Conservation (phyloP, 163 green algal species). For the Chlamydomonas reinhardtii region DNA sequence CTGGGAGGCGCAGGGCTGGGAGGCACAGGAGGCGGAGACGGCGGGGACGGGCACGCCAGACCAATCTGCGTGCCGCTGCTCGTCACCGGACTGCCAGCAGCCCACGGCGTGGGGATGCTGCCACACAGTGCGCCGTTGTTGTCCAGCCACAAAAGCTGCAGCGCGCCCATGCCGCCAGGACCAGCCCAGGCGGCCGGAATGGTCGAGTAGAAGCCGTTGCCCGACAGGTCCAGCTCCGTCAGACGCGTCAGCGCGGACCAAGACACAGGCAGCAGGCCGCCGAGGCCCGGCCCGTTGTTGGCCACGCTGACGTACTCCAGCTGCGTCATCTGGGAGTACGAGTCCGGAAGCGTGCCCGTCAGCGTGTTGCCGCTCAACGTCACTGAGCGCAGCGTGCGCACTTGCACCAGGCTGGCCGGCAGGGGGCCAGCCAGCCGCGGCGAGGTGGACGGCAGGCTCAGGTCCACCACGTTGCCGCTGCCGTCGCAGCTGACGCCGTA, state of each 20-base stretch:
- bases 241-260: neutral
- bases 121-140: conserved; percentile 10
- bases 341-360: conserved; percentile 12
- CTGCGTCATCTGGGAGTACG: neutral
- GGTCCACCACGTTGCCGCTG: neutral
- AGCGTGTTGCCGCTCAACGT: neutral
- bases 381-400: neutral
- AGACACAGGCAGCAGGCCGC: neutral
- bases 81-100: neutral
- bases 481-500: neutral
- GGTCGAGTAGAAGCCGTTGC: neutral
- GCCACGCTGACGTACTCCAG: neutral
- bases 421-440: neutral
- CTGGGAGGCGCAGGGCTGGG: neutral
- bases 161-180: neutral
- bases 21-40: neutral
- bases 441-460: neutral
- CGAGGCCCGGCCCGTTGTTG: neutral
- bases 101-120: neutral
- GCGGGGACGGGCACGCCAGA: too few species aligned
- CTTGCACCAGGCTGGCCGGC: neutral
- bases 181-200: neutral
- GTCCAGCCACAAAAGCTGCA: neutral
- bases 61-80: neutral
- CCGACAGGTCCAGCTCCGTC: neutral